phyloP scores from a whole-genome alignment of 441 rosid species.

The Populus tomentosa region DNA sequence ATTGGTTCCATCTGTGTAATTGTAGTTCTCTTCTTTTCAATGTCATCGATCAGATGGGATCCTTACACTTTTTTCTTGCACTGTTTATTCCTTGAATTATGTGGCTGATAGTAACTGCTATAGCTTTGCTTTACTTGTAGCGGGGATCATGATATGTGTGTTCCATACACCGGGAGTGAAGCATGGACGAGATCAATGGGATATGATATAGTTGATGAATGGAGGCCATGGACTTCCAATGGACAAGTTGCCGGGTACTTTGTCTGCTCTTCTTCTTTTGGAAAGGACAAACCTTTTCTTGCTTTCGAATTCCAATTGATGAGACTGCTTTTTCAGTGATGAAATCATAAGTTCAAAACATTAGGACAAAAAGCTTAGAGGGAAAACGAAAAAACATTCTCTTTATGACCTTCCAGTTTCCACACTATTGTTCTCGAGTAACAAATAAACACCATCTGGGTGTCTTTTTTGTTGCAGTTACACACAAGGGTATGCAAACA shows the following conservation, averaged over 20 bases:
- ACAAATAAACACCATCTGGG: neutral
- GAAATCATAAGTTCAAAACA: neutral
- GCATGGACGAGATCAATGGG: slow-evolving; percentile 91
- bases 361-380: neutral
- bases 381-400: neutral
- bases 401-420: neutral
- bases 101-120: neutral
- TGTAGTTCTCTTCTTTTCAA: neutral
- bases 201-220: slow-evolving; percentile 61
- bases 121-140: slow-evolving; percentile 25
- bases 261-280: neutral
- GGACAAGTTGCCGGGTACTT: slow-evolving; percentile 74
- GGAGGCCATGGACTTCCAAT: slow-evolving; percentile 75
- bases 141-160: slow-evolving; percentile 91
- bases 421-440: neutral
- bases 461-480: slow-evolving; percentile 38
- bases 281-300: neutral
- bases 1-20: neutral
- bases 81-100: neutral
- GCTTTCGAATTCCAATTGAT: no score
- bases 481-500: slow-evolving; percentile 67
- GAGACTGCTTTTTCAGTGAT: neutral
- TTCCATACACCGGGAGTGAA: slow-evolving; percentile 83
- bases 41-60: neutral
- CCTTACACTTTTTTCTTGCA: neutral